A percentile compares a stretch with the other conserved stretches of the same genome.
Evolutionary conservation across 2,329 filamentous ascomycete species (phyloP).

Genomic region (Fusarium ambrosium): DNA sequence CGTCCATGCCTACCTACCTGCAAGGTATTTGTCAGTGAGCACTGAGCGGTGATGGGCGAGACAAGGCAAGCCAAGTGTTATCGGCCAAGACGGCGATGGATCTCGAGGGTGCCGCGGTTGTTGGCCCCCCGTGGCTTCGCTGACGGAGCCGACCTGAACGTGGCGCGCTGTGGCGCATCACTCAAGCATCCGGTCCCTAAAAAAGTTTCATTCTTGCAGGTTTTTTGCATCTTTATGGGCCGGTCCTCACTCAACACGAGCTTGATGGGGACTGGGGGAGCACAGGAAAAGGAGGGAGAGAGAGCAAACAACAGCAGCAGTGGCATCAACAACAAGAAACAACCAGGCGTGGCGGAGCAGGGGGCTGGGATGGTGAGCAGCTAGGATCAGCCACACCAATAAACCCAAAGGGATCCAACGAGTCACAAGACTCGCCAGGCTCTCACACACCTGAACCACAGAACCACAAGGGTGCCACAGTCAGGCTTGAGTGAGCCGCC

Average conservation of each 20-base stretch:
- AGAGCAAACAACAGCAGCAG: neutral
- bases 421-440: constrained; percentile 25
- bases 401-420: constrained; percentile 11
- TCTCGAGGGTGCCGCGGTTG: constrained; percentile 18
- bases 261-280: constrained; percentile 18
- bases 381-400: constrained; percentile 42
- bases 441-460: constrained; percentile 30
- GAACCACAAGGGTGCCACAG: constrained; percentile 35
- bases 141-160: constrained; percentile 35
- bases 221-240: constrained; percentile 25
- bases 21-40: constrained; percentile 12
- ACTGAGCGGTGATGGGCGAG: constrained; percentile 5
- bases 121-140: constrained; percentile 25
- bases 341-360: constrained; percentile 38
- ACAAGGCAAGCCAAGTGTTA: constrained; percentile 5
- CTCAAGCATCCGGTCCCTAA: constrained; percentile 13
- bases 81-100: constrained; percentile 9
- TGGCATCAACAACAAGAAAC: constrained; percentile 4
- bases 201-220: constrained; percentile 17
- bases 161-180: constrained; percentile 43
- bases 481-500: constrained; percentile 3
- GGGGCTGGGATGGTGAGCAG: constrained; percentile 24
- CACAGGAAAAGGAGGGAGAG: constrained; percentile 17
- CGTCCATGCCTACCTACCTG: neutral
- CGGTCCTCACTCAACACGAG: constrained; percentile 28